These are phyloP conservation scores for Senecio squalidus DNA, from an alignment of 140 eudicot species.

Conservation along the genomic window DNA sequence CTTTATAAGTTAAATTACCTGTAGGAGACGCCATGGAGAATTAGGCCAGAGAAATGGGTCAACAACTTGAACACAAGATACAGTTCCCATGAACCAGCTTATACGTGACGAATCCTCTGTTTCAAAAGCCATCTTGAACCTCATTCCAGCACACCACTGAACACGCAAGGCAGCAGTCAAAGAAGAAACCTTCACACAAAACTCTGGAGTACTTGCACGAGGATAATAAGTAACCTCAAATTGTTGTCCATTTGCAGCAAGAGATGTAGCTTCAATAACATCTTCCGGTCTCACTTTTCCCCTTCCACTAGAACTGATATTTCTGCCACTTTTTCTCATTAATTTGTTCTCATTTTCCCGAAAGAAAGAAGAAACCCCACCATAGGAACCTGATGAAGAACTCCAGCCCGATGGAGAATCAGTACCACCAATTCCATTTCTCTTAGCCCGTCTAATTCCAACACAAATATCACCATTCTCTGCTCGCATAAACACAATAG, in stretches of 20 bases:
- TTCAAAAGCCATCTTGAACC: conserved; percentile 53
- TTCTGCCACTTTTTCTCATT: conserved; percentile 37
- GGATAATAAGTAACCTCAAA: conserved; percentile 50
- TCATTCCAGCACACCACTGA: conserved; percentile 51
- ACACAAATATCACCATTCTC: conserved; percentile 60
- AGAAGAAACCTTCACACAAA: conserved; percentile 41
- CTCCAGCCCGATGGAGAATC: conserved; percentile 55
- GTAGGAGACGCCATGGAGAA: conserved; percentile 50
- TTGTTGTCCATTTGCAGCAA: conserved; percentile 47
- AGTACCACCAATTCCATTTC: conserved; percentile 39
- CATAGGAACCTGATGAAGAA: conserved; percentile 40
- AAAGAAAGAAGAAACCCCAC: conserved; percentile 35
- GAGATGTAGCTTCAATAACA: conserved; percentile 34
- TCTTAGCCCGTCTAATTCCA: conserved; percentile 61
- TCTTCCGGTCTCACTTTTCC: conserved; percentile 41
- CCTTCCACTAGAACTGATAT: conserved; percentile 32
- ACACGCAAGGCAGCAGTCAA: conserved; percentile 34
- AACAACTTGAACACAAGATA: conserved; percentile 41
- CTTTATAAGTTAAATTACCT: conserved; percentile 18
- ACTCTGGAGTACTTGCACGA: conserved; percentile 51
- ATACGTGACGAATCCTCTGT: conserved; percentile 45
- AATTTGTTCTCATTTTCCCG: conserved; percentile 52
- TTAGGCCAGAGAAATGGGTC: conserved; percentile 44
- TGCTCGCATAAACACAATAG: conserved; percentile 63
- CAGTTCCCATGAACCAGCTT: conserved; percentile 50